Evolutionary conservation across 2,329 filamentous ascomycete genomes (phyloP).

Genomic region (Alternaria atra): DNA sequence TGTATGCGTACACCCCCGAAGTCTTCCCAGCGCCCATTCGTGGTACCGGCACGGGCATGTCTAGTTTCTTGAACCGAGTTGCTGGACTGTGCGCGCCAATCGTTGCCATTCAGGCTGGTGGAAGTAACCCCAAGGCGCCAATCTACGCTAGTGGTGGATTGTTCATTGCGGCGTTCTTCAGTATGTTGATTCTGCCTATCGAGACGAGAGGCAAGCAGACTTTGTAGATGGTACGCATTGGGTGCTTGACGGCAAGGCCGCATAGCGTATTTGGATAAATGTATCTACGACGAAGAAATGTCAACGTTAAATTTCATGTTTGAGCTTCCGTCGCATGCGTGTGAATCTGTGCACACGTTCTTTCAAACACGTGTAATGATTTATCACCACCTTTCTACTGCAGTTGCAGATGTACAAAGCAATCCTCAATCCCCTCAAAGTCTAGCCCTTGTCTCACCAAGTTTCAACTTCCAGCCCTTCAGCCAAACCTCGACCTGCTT

Average conservation of each 20-base stretch:
- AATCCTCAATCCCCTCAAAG: neutral
- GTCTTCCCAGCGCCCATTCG: constrained; percentile 77
- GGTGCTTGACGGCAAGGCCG: neutral
- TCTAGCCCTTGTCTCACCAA: neutral
- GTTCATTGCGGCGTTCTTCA: constrained; percentile 55
- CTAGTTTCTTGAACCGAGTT: constrained; percentile 74
- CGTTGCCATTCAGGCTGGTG: constrained; percentile 62
- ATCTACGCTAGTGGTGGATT: constrained; percentile 56
- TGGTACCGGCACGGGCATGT: constrained; percentile 76
- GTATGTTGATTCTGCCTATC: constrained; percentile 54
- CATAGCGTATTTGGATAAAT: neutral
- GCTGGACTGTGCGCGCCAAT: constrained; percentile 74
- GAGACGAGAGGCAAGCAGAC: constrained; percentile 56
- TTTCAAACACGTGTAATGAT: too few species aligned
- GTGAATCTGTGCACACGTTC: too few species aligned
- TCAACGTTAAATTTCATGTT: neutral
- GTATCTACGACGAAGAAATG: neutral
- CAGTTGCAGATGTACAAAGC: too few species aligned
- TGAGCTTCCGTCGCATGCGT: too few species aligned
- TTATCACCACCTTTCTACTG: too few species aligned
- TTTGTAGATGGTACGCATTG: constrained; percentile 36
- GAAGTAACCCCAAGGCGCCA: constrained; percentile 51
- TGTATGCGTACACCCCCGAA: constrained; percentile 81
- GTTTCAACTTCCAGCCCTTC: neutral
- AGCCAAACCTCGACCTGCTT: neutral